A percentile compares a stretch with the other conserved stretches of the same genome.
phyloP scores from a whole-genome alignment of 2,329 filamentous ascomycete genomes.

The Magnaporthales sp. region DNA sequence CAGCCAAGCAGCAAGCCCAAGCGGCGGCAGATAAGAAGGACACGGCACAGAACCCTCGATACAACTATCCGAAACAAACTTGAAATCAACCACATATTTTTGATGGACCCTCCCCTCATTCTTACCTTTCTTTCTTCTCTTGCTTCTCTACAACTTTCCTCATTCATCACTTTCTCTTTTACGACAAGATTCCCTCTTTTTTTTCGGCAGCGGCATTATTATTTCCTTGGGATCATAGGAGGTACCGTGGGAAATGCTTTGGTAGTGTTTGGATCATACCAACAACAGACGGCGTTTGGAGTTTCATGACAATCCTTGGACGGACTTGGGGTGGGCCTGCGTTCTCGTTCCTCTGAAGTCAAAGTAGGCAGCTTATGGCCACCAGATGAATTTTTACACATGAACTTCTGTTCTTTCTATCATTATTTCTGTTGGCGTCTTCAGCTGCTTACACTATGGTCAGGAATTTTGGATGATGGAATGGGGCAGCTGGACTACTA shows the following conservation, averaged over 20 bases:
- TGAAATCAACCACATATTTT: slow-evolving; percentile 6
- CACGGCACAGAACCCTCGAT: slow-evolving; percentile 11
- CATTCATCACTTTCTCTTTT: neutral
- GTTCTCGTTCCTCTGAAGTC: neutral
- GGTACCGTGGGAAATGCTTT: neutral
- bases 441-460: neutral
- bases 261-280: neutral
- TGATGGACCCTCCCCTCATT: neutral
- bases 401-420: neutral
- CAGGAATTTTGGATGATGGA: neutral
- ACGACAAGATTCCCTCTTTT: neutral
- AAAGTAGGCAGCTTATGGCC: neutral
- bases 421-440: neutral
- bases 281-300: neutral
- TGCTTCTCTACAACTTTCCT: neutral
- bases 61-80: slow-evolving; percentile 19
- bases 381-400: neutral
- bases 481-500: neutral
- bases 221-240: neutral
- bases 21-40: slow-evolving; percentile 15
- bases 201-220: neutral
- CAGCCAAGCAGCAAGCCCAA: slow-evolving; percentile 39
- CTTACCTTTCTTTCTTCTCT: neutral
- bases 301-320: neutral
- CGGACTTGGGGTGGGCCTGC: neutral